Evolutionary conservation across 148 eudicot species (phyloP).

Genomic region (Nepenthes gracilis): DNA sequence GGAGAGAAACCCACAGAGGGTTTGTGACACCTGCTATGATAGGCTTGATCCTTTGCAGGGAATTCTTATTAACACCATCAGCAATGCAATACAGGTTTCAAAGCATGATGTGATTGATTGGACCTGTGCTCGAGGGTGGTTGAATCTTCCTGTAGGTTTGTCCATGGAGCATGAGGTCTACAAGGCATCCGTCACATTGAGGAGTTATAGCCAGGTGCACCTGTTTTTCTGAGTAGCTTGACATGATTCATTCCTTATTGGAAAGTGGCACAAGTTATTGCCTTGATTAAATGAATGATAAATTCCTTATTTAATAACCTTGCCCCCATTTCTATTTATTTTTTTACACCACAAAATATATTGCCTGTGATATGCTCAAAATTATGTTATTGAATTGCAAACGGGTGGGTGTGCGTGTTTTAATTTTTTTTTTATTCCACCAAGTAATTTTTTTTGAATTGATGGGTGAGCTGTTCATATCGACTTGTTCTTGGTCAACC

Average conservation of each 20-base stretch:
- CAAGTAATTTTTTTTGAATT: no score
- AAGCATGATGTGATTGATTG: slow-evolving; percentile 98
- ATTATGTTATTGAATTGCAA: no score
- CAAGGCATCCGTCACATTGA: slow-evolving; percentile 67
- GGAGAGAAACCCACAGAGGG: slow-evolving; percentile 97
- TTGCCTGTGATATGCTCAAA: no score
- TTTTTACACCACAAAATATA: no score
- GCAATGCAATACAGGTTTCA: slow-evolving; percentile 82
- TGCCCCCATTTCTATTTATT: no score
- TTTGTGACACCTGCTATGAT: slow-evolving; percentile 97
- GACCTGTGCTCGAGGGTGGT: slow-evolving; percentile 90
- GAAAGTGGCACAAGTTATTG: not conserved
- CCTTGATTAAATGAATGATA: no score
- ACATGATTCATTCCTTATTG: not conserved
- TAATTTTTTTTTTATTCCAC: no score
- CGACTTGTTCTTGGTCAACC: no score
- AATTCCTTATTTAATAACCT: no score
- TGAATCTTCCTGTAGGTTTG: slow-evolving; percentile 93
- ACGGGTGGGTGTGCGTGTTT: no score
- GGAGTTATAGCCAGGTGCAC: slow-evolving; percentile 69
- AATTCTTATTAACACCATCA: slow-evolving; percentile 67
- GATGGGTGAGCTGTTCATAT: no score
- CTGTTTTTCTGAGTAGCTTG: not conserved
- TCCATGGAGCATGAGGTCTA: slow-evolving; percentile 98
- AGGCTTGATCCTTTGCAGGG: slow-evolving; percentile 95